Conservation (phyloP, 75 land plant genomes). For the Azolla pinnata region DNA sequence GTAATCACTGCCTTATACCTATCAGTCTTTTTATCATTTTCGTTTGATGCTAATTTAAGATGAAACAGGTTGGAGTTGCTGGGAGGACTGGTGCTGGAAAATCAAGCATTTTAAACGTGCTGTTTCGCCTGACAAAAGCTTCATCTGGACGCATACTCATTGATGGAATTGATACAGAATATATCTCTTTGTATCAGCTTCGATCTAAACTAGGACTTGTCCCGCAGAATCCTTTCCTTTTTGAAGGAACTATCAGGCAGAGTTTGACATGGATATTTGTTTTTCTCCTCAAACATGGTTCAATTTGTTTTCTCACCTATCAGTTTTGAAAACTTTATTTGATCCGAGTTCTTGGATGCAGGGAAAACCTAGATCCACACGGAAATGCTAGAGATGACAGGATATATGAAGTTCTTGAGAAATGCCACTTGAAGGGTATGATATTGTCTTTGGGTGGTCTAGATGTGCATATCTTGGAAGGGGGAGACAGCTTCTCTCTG, state of each 20-base stretch:
- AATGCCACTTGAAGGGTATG: constrained; percentile 70
- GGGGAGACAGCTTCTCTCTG: constrained; percentile 70
- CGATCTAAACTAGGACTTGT: constrained; percentile 67
- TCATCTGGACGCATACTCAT: constrained; percentile 53
- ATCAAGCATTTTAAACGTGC: constrained; percentile 72
- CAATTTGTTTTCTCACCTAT: background rate
- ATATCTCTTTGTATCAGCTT: constrained; percentile 54
- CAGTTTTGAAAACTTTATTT: background rate
- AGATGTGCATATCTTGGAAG: constrained; percentile 45
- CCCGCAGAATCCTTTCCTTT: constrained; percentile 89
- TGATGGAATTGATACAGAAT: constrained; percentile 44
- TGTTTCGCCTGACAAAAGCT: constrained; percentile 73
- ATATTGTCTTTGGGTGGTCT: constrained; percentile 64
- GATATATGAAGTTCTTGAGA: constrained; percentile 65
- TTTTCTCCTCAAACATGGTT: no score
- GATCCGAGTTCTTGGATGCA: constrained; percentile 15
- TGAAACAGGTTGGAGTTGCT: constrained; percentile 73
- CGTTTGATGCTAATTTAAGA: no score
- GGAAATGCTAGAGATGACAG: constrained; percentile 29
- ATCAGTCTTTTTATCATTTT: no score
- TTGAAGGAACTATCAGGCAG: constrained; percentile 79
- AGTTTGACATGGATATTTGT: background rate
- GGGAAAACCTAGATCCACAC: constrained; percentile 82
- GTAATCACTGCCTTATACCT: no score
- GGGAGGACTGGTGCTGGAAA: constrained; percentile 99